Evolutionary conservation across 768 basidiomycete species (phyloP).

Genomic region (Leccinum subtestaceum): DNA sequence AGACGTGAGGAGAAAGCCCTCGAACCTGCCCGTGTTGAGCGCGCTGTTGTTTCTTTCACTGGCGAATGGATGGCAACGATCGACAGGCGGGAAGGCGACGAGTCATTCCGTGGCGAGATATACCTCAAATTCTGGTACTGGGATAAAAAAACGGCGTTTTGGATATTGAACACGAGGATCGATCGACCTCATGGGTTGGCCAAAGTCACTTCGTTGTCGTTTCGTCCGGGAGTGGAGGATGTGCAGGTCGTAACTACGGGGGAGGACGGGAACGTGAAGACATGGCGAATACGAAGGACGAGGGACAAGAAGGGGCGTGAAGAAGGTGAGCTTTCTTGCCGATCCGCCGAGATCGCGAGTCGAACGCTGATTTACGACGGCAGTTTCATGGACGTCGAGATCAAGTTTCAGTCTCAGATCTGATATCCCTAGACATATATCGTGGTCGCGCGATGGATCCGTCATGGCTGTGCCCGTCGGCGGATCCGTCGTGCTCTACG

Average conservation of each 20-base stretch:
- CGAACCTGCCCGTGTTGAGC: conserved; percentile 74
- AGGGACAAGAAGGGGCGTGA: conserved; percentile 43
- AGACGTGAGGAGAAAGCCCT: conserved; percentile 73
- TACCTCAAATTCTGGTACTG: conserved; percentile 92
- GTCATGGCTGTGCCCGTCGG: conserved; percentile 75
- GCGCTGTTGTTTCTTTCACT: conserved; percentile 58
- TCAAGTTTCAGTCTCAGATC: conserved; percentile 69
- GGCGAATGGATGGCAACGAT: conserved; percentile 92
- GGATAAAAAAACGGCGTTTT: conserved; percentile 59
- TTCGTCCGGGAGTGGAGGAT: conserved; percentile 50
- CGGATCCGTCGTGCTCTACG: conserved; percentile 68
- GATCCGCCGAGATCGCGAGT: neutral
- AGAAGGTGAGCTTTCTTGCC: conserved; percentile 46
- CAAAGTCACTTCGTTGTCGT: conserved; percentile 62
- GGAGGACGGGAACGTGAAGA: conserved; percentile 71
- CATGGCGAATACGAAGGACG: conserved; percentile 65
- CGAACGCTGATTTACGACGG: neutral
- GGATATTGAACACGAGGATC: conserved; percentile 84
- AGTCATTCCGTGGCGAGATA: conserved; percentile 61
- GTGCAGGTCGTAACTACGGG: conserved; percentile 69
- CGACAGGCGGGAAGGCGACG: conserved; percentile 70
- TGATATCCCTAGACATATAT: conserved; percentile 59
- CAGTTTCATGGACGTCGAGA: conserved; percentile 72
- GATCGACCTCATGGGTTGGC: conserved; percentile 79
- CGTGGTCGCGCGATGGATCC: conserved; percentile 87